Evolutionary conservation across 23 red algal species (phyloP), one percentile per base, ranked within the genome.

Genomic region (Gracilariopsis chorda): DNA sequence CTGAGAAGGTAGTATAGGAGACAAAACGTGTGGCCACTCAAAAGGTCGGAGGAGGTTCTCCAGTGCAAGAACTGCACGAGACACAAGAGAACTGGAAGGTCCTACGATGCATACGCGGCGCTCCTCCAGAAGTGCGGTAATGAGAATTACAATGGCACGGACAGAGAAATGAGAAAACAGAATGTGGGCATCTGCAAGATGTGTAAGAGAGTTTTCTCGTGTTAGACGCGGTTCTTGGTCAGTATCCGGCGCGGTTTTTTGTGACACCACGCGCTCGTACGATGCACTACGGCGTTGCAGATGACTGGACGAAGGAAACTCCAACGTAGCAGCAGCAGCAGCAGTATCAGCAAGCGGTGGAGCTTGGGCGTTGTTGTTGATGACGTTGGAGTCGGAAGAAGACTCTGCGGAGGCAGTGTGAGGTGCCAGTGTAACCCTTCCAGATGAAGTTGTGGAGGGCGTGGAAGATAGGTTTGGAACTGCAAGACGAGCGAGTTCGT

Each of bases 1-100:
- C 2, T 77, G 70, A 6, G 49, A 21, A 14, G 52, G 48, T 20
- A 90, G 62, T 61, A 79, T 90, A 3, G 86, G 86, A 2, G 72
- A 77, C 0, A 90, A 51, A 27, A 90, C 10, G 62, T 90, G 86
- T 40, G 86, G 86, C 86, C 86, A 90, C 21, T 78, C 70, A 76
- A 90, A 90, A 2, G 86, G 86, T 5, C 44, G 33, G 4, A 90
- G 40, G 51, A 90, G 44, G 19, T 90, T 58, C 34, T 61, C 48
- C 25, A 90, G 9, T 14, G 86, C 86, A 25, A 90, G 51, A 30
- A 90, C 86, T 12, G 73, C 69, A 7, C 86, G 68, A 9, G 86
- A 90, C 14, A 90, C 69, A 3, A 79, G 35, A 9, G 70, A 48
- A 43, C 46, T 78, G 69, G 46, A 45, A 13, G 46, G 48, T 14